These are phyloP conservation scores for Trichophyton mentagrophytes DNA, from an alignment of 2,329 filamentous ascomycete species.

Conservation along the genomic window DNA sequence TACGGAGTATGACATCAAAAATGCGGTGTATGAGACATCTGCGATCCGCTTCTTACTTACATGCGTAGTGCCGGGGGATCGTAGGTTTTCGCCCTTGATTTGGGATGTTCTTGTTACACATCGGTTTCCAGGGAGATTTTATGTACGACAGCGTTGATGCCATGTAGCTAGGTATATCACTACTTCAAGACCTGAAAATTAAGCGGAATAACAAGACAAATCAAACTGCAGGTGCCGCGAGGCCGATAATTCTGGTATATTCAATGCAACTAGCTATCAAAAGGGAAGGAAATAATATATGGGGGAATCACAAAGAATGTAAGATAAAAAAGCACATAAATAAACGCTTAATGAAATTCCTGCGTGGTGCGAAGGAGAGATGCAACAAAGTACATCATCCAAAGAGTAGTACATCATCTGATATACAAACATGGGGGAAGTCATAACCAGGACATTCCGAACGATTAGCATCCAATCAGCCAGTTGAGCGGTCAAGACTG, in stretches of 20 bases:
- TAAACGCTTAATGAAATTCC: not conserved
- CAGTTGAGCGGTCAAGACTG: not conserved
- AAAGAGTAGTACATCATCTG: not conserved
- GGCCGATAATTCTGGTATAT: not conserved
- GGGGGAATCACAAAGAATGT: conserved; percentile 1
- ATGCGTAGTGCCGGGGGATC: no score
- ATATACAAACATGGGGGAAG: not conserved
- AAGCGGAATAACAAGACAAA: no score
- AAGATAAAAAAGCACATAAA: not conserved
- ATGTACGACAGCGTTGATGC: no score
- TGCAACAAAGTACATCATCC: not conserved
- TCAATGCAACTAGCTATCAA: not conserved
- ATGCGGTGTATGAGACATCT: no score
- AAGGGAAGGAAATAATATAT: not conserved
- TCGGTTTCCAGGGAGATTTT: no score
- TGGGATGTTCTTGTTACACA: no score
- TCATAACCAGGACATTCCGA: not conserved
- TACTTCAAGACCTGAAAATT: no score
- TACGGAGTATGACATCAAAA: no score
- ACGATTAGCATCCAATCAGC: not conserved
- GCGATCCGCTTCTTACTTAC: no score
- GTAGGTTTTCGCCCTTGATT: no score
- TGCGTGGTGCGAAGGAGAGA: not conserved
- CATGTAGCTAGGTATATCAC: no score
- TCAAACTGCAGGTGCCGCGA: not conserved